Percentiles rank a stretch among this genome's conserved stretches.
phyloP scores from a whole-genome alignment of 163 green algal species.

The Chlamydomonas reinhardtii region DNA sequence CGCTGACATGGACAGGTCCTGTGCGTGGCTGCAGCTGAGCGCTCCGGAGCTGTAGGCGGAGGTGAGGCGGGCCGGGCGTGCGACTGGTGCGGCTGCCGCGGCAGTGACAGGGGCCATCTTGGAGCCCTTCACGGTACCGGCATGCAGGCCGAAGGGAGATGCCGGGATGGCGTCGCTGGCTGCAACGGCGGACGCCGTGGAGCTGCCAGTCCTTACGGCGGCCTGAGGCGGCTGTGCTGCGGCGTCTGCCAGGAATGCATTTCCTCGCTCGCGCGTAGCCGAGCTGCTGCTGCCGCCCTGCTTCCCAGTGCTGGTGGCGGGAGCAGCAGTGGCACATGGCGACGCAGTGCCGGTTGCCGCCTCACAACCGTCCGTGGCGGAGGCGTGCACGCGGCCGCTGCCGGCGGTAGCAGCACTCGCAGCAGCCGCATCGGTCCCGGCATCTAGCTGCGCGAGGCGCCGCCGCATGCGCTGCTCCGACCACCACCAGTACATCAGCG shows the following conservation, averaged over 20 bases:
- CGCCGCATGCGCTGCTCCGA: conserved; percentile 6
- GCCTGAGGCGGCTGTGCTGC: neutral
- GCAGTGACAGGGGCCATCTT: too few species aligned
- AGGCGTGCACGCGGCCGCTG: too few species aligned
- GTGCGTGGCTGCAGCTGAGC: neutral
- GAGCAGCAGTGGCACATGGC: too few species aligned
- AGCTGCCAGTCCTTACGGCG: too few species aligned
- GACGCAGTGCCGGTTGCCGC: too few species aligned
- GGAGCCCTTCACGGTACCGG: too few species aligned
- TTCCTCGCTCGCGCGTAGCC: neutral
- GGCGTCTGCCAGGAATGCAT: too few species aligned
- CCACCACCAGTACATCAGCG: conserved; percentile 27
- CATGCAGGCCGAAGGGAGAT: too few species aligned
- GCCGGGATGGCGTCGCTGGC: neutral
- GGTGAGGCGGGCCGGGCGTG: neutral
- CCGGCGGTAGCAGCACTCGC: too few species aligned
- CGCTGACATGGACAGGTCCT: neutral
- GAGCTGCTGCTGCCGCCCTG: neutral
- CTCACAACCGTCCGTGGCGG: too few species aligned
- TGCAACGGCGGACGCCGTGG: too few species aligned
- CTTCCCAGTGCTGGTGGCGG: too few species aligned
- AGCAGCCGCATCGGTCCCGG: neutral
- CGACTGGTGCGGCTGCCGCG: neutral
- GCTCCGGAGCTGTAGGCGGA: neutral
- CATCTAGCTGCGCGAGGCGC: neutral